Evolutionary conservation across 2,329 filamentous ascomycete species (phyloP), one percentile per base, ranked within the genome.

Genomic region (Zopfia rhizophila): DNA sequence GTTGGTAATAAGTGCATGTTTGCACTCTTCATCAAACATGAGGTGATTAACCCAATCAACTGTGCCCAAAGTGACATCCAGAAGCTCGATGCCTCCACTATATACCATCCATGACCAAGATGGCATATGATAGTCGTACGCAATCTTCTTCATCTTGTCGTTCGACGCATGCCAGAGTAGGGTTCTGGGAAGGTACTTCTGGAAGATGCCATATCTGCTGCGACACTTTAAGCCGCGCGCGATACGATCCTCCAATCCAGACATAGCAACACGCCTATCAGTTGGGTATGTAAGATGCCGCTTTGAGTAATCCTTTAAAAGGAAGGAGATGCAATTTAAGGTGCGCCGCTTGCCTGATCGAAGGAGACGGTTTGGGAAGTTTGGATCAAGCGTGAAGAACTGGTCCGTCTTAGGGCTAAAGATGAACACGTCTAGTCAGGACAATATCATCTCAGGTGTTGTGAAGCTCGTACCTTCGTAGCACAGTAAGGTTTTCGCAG

Each of bases 191-290:
- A 44, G n/a, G 19, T 38, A 44, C 12, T 10, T n/a, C 13, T 44
- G 11, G 27, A 44, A 44, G 31, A 44, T 27, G 5, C 41, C 41
- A 23, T 29, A 29, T 14, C 22, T 38, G 32, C n/a, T 19, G 17
- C 21, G 17, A 8, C 19, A 28, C 5, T 13, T n/a, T n/a, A 37
- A 23, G 23, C 18, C 18, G 7, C 14, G 5, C 29, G 31, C 33
- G 24, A 38, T 24, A 16, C 41, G 41, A 12, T 25, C 17, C 16
- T 37, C 31, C 28, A 44, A 23, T 11, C 41, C 41, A 21, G 31
- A 28, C n/a, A 44, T 38, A 37, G 41, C 41, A 30, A 38, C 32
- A 29, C 8, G 23, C 17, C 41, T 29, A 18, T 44, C 41, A 8
- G 32, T 30, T 7, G 8, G 7, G 7, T 29, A 7, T 29, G 41